Conservation (phyloP, 2,329 filamentous ascomycete genomes). For the Huntiella omanensis region DNA sequence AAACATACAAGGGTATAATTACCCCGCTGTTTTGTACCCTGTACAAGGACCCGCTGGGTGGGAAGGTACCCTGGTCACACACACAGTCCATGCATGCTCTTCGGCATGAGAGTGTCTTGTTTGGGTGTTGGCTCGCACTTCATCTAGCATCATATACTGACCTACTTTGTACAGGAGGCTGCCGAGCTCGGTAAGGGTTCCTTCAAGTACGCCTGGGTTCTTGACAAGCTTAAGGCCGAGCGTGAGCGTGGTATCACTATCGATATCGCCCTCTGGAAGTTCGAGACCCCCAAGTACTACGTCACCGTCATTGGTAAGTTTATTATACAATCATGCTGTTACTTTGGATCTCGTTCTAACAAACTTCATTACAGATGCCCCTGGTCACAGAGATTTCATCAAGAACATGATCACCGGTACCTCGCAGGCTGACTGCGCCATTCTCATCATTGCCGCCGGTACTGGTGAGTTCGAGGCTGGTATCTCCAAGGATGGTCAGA, state of each 20-base stretch:
- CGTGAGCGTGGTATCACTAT: constrained; percentile 99
- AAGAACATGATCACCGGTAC: constrained; percentile 99
- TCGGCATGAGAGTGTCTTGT: neutral
- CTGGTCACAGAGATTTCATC: constrained; percentile 99
- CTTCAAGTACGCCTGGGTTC: constrained; percentile 99
- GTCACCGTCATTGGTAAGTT: constrained; percentile 87
- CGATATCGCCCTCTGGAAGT: constrained; percentile 99
- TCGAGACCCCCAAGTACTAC: constrained; percentile 95
- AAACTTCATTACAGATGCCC: constrained; percentile 47
- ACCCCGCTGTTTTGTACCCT: neutral
- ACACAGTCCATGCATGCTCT: constrained; percentile 1
- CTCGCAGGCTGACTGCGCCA: constrained; percentile 98
- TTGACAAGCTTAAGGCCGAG: constrained; percentile 99
- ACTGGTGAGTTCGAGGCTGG: constrained; percentile 99
- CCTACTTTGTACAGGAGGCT: constrained; percentile 52
- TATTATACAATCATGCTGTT: neutral
- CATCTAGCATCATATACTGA: constrained; percentile 11
- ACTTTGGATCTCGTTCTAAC: constrained; percentile 3
- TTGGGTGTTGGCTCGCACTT: too few relatives aligned
- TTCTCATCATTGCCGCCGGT: constrained; percentile 99
- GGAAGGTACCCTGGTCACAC: neutral
- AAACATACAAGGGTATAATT: constrained; percentile 12
- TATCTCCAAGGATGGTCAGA: constrained; percentile 99
- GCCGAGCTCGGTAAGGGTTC: constrained; percentile 99
- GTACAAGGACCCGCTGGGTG: neutral